Percentiles rank a stretch among this genome's conserved stretches.
phyloP scores from a whole-genome alignment of 306 rosid species.

The Hippophae rhamnoides region DNA sequence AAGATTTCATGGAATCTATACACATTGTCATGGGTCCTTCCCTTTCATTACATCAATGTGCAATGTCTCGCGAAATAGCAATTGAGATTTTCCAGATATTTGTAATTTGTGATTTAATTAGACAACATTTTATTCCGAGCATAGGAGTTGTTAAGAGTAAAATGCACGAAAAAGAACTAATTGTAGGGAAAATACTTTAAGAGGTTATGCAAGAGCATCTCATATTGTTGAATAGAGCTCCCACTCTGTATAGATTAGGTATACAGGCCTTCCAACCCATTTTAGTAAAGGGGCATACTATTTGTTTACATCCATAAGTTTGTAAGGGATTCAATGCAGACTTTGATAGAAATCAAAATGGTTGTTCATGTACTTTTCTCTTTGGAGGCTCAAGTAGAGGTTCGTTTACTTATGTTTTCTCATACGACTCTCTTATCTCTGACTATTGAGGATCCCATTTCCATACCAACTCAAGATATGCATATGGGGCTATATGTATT shows the following conservation, averaged over 20 bases:
- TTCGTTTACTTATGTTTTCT: too few species aligned
- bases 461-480: too few species aligned
- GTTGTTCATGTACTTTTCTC: too few species aligned
- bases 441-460: too few species aligned
- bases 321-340: too few species aligned
- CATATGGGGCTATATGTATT: too few species aligned
- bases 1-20: background rate
- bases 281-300: too few species aligned
- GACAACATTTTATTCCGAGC: too few species aligned
- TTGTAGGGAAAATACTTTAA: background rate
- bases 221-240: background rate
- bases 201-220: background rate
- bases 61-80: background rate
- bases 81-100: background rate
- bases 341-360: too few species aligned
- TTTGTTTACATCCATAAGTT: too few species aligned
- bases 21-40: background rate
- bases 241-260: background rate
- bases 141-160: background rate
- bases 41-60: background rate
- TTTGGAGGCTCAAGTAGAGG: too few species aligned
- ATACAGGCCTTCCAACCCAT: background rate
- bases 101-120: background rate
- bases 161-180: background rate
- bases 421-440: too few species aligned